phyloP scores from a whole-genome alignment of 768 basidiomycete species.

The Sarcomyxa edulis region DNA sequence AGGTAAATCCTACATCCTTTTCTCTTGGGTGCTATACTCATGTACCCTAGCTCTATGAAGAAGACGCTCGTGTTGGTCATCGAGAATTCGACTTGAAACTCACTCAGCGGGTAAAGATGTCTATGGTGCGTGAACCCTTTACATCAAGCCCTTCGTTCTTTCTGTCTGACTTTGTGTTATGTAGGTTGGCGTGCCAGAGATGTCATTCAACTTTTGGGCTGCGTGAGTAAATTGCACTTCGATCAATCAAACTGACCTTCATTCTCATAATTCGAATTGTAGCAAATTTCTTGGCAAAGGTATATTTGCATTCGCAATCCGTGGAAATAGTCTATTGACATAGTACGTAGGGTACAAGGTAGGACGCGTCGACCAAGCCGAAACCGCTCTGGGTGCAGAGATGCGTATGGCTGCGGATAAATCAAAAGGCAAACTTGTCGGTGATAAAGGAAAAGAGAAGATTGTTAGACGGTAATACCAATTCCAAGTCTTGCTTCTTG shows the following conservation, averaged over 20 bases:
- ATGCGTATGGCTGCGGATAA: slow-evolving; percentile 85
- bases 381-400: slow-evolving; percentile 95
- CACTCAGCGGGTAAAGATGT: slow-evolving; percentile 94
- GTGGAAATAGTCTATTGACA: too few species aligned
- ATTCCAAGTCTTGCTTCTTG: background rate
- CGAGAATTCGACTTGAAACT: slow-evolving; percentile 93
- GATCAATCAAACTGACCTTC: slow-evolving; percentile 2
- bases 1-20: slow-evolving; percentile 34
- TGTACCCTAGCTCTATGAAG: slow-evolving; percentile 71
- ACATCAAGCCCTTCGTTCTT: slow-evolving; percentile 1
- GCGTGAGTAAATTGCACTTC: slow-evolving; percentile 50
- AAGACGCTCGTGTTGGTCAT: slow-evolving; percentile 91
- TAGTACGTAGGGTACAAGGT: slow-evolving; percentile 87
- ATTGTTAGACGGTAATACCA: slow-evolving; percentile 85
- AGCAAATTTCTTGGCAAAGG: slow-evolving; percentile 85
- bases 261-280: background rate
- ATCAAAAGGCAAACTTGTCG: slow-evolving; percentile 44
- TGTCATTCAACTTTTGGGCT: slow-evolving; percentile 89
- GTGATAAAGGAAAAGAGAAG: slow-evolving; percentile 69
- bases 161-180: slow-evolving; percentile 1
- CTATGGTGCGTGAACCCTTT: slow-evolving; percentile 73
- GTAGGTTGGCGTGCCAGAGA: slow-evolving; percentile 93
- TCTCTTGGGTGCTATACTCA: background rate
- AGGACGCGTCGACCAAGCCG: slow-evolving; percentile 93
- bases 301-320: slow-evolving; percentile 13